A percentile compares a stretch with the other conserved stretches of the same genome.
Evolutionary conservation across 805 yeast species (phyloP).

Genomic region (Spathaspora arborariae): DNA sequence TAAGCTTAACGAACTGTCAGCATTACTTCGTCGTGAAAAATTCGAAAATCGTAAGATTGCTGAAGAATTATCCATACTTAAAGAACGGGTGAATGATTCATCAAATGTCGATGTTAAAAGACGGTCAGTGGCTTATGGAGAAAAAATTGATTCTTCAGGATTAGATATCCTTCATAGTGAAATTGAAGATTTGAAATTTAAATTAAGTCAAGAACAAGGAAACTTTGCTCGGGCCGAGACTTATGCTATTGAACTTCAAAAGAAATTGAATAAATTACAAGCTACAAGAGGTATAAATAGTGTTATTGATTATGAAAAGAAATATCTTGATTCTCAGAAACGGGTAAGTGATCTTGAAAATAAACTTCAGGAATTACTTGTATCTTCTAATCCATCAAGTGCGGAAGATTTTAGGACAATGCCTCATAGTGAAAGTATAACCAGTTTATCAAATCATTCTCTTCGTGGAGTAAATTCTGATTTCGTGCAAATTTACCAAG

Average conservation of each 20-base stretch:
- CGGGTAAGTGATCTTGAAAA: constrained; percentile 31
- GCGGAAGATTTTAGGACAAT: constrained; percentile 10
- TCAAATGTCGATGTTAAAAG: constrained; percentile 18
- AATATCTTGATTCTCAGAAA: constrained; percentile 31
- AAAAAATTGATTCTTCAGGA: constrained; percentile 17
- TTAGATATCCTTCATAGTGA: constrained; percentile 32
- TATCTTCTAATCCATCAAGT: constrained; percentile 3
- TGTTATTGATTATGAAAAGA: constrained; percentile 33
- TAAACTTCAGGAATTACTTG: constrained; percentile 21
- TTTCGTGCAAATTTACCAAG: constrained; percentile 47
- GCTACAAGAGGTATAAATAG: constrained; percentile 34
- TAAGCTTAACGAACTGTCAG: constrained; percentile 50
- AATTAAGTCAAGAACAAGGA: constrained; percentile 48
- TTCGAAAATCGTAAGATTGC: constrained; percentile 43
- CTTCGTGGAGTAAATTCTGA: constrained; percentile 36
- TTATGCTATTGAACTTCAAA: constrained; percentile 42
- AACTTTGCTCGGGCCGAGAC: constrained; percentile 50
- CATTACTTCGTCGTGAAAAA: constrained; percentile 44
- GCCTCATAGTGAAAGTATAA: constrained; percentile 28
- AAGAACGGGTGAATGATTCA: constrained; percentile 58
- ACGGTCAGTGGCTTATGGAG: constrained; percentile 33
- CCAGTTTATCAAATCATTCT: constrained; percentile 17
- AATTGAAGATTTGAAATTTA: constrained; percentile 44
- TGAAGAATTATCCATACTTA: constrained; percentile 57
- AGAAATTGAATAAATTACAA: constrained; percentile 38